These are phyloP conservation scores for Malus fusca DNA, from an alignment of 306 rosid species.

Conservation along the genomic window DNA sequence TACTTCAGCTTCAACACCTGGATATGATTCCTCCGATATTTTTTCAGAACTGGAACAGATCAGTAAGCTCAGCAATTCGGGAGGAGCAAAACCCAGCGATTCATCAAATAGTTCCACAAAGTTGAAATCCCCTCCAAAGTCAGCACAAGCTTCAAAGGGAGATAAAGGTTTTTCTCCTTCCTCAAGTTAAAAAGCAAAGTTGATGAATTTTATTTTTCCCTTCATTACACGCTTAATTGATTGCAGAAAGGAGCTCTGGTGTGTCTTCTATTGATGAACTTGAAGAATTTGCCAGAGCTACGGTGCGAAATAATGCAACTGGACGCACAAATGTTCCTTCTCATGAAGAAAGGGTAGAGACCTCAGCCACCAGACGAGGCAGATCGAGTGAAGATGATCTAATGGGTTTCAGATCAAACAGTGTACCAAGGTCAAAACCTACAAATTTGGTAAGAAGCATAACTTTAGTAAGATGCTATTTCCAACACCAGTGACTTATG, in stretches of 20 bases:
- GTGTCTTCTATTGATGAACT: constrained; percentile 70
- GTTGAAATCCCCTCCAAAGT: constrained; percentile 60
- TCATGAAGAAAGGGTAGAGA: constrained; percentile 20
- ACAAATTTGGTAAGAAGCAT: constrained; percentile 44
- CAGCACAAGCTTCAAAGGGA: constrained; percentile 33
- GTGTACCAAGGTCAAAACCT: constrained; percentile 76
- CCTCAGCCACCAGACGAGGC: constrained; percentile 27
- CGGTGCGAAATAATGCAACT: constrained; percentile 29
- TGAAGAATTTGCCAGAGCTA: constrained; percentile 68
- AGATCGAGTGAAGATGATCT: constrained; percentile 45
- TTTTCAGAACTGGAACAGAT: constrained; percentile 43
- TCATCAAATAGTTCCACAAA: constrained; percentile 29
- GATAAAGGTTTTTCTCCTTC: constrained; percentile 40
- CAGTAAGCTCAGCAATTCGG: constrained; percentile 35
- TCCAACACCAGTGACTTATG: constrained; percentile 6
- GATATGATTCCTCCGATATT: constrained; percentile 32
- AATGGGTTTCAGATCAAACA: constrained; percentile 51
- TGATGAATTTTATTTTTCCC: neutral
- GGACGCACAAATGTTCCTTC: constrained; percentile 25
- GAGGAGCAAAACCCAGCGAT: constrained; percentile 26
- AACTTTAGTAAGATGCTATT: constrained; percentile 5
- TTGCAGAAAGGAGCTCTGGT: constrained; percentile 41
- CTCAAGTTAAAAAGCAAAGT: constrained; percentile 14
- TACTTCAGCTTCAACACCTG: constrained; percentile 31
- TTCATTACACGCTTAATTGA: constrained; percentile 13